phyloP scores from a whole-genome alignment of 1,284 basidiomycete genomes.

The Pseudozyma tsukubaensis region DNA sequence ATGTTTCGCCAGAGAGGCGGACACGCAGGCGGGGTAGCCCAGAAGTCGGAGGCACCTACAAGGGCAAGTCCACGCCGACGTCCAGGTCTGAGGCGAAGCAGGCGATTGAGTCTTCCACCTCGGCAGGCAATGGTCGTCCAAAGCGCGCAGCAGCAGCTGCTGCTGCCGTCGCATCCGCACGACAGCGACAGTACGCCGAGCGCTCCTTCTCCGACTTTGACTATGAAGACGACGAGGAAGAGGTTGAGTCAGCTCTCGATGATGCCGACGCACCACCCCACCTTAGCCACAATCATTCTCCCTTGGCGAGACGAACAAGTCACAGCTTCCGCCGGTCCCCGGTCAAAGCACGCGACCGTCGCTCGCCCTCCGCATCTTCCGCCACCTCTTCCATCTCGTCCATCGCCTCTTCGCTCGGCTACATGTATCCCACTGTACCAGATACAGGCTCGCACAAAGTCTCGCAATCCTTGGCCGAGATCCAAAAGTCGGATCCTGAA shows the following conservation, averaged over 20 bases:
- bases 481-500: constrained; percentile 27
- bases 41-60: constrained; percentile 23
- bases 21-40: constrained; percentile 16
- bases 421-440: constrained; percentile 33
- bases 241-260: constrained; percentile 28
- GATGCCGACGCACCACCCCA: constrained; percentile 3
- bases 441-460: constrained; percentile 41
- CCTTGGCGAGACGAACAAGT: constrained; percentile 4
- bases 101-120: background rate
- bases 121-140: constrained; percentile 19
- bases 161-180: constrained; percentile 23
- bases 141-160: constrained; percentile 30
- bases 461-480: constrained; percentile 28
- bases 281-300: background rate
- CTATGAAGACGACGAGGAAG: constrained; percentile 32
- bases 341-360: constrained; percentile 14
- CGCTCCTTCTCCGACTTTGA: constrained; percentile 38
- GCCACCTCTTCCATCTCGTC: constrained; percentile 13
- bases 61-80: constrained; percentile 6
- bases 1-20: constrained; percentile 12
- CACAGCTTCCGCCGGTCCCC: constrained; percentile 13
- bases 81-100: background rate
- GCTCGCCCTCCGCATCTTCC: constrained; percentile 24
- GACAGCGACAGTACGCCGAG: constrained; percentile 25
- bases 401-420: constrained; percentile 30